Percentiles rank a stretch among this genome's conserved stretches.
Evolutionary conservation across 192 early-diverging fungal species (phyloP).

Genomic region (Dimargaris verticillata): DNA sequence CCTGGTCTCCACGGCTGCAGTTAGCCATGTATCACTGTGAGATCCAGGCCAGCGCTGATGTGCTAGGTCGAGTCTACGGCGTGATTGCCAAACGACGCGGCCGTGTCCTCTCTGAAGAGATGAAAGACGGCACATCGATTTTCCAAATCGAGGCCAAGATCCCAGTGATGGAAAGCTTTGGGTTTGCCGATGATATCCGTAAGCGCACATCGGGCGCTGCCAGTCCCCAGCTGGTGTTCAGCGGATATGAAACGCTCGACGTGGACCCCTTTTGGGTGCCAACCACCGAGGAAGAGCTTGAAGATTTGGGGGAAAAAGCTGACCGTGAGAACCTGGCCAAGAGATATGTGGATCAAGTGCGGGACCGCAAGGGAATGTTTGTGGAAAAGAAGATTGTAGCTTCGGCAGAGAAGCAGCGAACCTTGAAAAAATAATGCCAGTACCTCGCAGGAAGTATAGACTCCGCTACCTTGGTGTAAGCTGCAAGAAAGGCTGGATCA

Average conservation of each 20-base stretch:
- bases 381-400: slow-evolving; percentile 82
- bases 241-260: slow-evolving; percentile 82
- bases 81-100: slow-evolving; percentile 82
- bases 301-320: slow-evolving; percentile 95
- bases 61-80: slow-evolving; percentile 88
- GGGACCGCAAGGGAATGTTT: slow-evolving; percentile 89
- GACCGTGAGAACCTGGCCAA: slow-evolving; percentile 90
- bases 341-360: slow-evolving; percentile 89
- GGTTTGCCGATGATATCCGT: slow-evolving; percentile 96
- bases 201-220: slow-evolving; percentile 92
- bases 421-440: slow-evolving; percentile 36
- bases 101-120: slow-evolving; percentile 85
- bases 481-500: no score
- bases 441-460: no score
- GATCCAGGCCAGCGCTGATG: slow-evolving; percentile 86
- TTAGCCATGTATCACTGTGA: slow-evolving; percentile 96
- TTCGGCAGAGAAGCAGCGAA: slow-evolving; percentile 70
- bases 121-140: slow-evolving; percentile 95
- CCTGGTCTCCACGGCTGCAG: slow-evolving; percentile 88
- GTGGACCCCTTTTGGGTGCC: slow-evolving; percentile 98
- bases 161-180: slow-evolving; percentile 95
- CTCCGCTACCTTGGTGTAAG: no score
- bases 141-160: slow-evolving; percentile 74
- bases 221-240: slow-evolving; percentile 87
- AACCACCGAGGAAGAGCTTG: slow-evolving; percentile 89